These are phyloP conservation scores for Calycina marina DNA, from an alignment of 2,329 filamentous ascomycete genomes.

Conservation along the genomic window DNA sequence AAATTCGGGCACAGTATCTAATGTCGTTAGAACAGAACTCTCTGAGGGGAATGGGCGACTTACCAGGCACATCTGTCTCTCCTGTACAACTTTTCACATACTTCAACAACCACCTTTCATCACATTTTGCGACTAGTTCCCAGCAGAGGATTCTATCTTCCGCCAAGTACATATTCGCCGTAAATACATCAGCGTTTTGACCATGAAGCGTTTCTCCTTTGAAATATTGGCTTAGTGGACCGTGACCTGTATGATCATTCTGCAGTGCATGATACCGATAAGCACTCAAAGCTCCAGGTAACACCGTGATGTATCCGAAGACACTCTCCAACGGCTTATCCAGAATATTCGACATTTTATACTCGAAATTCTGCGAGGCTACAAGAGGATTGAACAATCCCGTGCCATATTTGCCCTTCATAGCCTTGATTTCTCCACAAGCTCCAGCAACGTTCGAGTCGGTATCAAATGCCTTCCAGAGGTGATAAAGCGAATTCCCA, in stretches of 20 bases:
- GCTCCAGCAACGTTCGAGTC: slow-evolving; percentile 96
- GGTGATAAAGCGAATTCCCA: slow-evolving; percentile 80
- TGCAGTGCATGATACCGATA: slow-evolving; percentile 94
- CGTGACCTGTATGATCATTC: slow-evolving; percentile 91
- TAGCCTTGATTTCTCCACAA: slow-evolving; percentile 94
- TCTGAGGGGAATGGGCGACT: slow-evolving; percentile 22
- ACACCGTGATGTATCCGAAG: slow-evolving; percentile 94
- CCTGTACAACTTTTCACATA: slow-evolving; percentile 95
- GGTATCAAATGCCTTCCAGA: slow-evolving; percentile 98
- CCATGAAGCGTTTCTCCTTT: slow-evolving; percentile 96
- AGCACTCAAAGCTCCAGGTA: slow-evolving; percentile 86
- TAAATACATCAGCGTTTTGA: slow-evolving; percentile 92
- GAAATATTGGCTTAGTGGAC: slow-evolving; percentile 94
- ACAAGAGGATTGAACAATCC: slow-evolving; percentile 88
- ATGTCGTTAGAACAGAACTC: slow-evolving; percentile 5
- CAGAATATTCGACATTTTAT: slow-evolving; percentile 99
- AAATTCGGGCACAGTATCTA: slow-evolving; percentile 87
- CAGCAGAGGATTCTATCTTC: slow-evolving; percentile 84
- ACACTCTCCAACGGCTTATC: slow-evolving; percentile 96
- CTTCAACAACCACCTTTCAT: slow-evolving; percentile 92
- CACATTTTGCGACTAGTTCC: slow-evolving; percentile 91
- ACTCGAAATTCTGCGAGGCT: slow-evolving; percentile 97
- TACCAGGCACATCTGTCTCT: slow-evolving; percentile 94
- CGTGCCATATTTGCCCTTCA: slow-evolving; percentile 72
- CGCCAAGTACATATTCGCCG: slow-evolving; percentile 88